Percentiles rank a stretch among this genome's conserved stretches.
These are phyloP conservation scores for Talaromyces sp. DNA, from an alignment of 2,329 filamentous ascomycete species.

Conservation along the genomic window DNA sequence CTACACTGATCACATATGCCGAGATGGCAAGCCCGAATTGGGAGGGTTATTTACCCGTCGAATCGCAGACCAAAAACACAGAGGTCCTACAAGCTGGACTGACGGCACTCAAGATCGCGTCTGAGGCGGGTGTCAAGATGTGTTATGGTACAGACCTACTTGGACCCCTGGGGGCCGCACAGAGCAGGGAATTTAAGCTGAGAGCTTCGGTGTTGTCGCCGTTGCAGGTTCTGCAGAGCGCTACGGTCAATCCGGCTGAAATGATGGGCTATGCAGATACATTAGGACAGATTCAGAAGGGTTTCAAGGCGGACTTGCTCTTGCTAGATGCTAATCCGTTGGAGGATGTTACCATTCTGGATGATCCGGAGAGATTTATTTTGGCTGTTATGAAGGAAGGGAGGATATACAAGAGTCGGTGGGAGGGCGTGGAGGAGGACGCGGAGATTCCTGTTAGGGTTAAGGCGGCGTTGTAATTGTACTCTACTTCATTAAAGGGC, in stretches of 20 bases:
- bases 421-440: constrained; percentile 17
- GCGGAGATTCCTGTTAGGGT: constrained; percentile 2
- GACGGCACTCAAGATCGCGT: constrained; percentile 46
- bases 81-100: constrained; percentile 49
- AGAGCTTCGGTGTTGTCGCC: constrained; percentile 43
- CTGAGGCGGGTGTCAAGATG: constrained; percentile 52
- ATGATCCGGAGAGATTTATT: constrained; percentile 22
- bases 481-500: not conserved
- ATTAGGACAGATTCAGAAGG: constrained; percentile 51
- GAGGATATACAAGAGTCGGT: constrained; percentile 40
- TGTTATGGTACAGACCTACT: constrained; percentile 57
- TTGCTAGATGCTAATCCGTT: constrained; percentile 53
- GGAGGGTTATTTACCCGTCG: constrained; percentile 27
- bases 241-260: constrained; percentile 52
- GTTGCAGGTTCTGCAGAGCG: constrained; percentile 48
- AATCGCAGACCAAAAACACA: constrained; percentile 49
- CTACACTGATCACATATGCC: constrained; percentile 53
- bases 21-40: constrained; percentile 44
- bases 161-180: constrained; percentile 48
- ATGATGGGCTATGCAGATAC: constrained; percentile 4
- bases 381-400: constrained; percentile 53
- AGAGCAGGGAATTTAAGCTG: constrained; percentile 50
- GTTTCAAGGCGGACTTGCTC: constrained; percentile 53
- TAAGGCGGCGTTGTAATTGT: not conserved
- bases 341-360: constrained; percentile 53